Evolutionary conservation across 1,284 basidiomycete genomes (phyloP), one percentile per base, ranked within the genome.

Genomic region (Abortiporus biennis): DNA sequence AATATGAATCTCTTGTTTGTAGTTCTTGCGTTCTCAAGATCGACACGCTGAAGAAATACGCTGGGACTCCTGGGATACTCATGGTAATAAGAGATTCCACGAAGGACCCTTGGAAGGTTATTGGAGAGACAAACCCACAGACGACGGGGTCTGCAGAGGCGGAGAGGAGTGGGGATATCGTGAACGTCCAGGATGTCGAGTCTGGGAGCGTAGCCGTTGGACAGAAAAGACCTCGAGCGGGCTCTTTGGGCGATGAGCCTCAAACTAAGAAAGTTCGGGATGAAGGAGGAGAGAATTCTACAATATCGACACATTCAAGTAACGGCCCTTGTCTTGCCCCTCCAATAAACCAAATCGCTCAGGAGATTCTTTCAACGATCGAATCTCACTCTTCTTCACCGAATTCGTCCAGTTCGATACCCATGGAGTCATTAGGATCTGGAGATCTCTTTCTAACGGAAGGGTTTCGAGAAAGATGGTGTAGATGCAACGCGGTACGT

Each of bases 1-100:
- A 82, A 54, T 90, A 89, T 55, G 84, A 89, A 33, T 65, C 74
- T 23, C 74, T 90, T 49, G 63, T 89, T 8, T 90, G 87, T 59
- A 69, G 71, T 23, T 53, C 66, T 17, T 90, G 86, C 56, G 83
- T 82, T 12, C 61, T 59, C 15, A 59, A 63, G 31, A 77, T 74
- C 43, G 62, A 67, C 22, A 68, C 67, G n/a, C 59, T 89, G 11
- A 62, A 64, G 46, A 68, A 71, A 38, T 80, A 74, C 56, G 83
- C 81, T 8, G 85, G 85, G 19, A 80, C 80, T 0, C 63, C 65
- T 33, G 83, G 81, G 2, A 66, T 64, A 15, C 67, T 78, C 31
- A 80, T 87, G 71, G 74, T 88, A 34, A 63, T 76, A 23, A 76
- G 80, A 33, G 66, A 75, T 33, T 55, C 47, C 11, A 52, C 63